Conservation (phyloP, 176 grass and related monocot genomes). For the Alopecurus myosuroides region DNA sequence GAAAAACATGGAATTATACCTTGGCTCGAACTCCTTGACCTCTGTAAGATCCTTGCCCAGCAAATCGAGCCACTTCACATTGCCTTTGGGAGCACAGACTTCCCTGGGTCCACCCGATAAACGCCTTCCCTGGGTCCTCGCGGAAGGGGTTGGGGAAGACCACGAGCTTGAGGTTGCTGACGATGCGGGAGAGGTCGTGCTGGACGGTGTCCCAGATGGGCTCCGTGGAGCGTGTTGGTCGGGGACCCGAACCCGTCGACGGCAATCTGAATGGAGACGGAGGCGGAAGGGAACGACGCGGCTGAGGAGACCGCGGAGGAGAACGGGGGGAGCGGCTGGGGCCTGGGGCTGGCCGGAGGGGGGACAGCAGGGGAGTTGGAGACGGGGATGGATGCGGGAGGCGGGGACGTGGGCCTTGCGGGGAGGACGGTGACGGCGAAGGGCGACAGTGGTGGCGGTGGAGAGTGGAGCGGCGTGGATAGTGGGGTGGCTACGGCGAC, state of each 20-base stretch:
- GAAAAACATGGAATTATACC: slow-evolving; percentile 42
- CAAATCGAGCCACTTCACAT: slow-evolving; percentile 95
- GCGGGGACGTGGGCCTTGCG: slow-evolving; percentile 48
- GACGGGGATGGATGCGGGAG: slow-evolving; percentile 70
- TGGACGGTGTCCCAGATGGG: slow-evolving; percentile 89
- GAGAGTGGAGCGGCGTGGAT: no score
- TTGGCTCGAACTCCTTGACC: slow-evolving; percentile 75
- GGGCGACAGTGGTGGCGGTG: no score
- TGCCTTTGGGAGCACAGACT: slow-evolving; percentile 46
- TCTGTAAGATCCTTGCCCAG: slow-evolving; percentile 80
- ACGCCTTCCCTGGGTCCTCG: slow-evolving; percentile 85
- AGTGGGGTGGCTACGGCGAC: no score
- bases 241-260: slow-evolving; percentile 48
- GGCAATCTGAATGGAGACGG: slow-evolving; percentile 28
- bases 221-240: slow-evolving; percentile 71
- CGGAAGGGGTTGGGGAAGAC: slow-evolving; percentile 94
- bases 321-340: slow-evolving; percentile 1
- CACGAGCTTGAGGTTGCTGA: slow-evolving; percentile 89
- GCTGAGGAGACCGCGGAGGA: neutral
- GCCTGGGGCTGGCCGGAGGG: slow-evolving; percentile 7
- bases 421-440: slow-evolving; percentile 35
- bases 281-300: neutral
- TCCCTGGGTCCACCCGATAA: no score
- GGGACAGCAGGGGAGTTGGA: neutral
- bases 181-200: slow-evolving; percentile 79